A percentile compares a stretch with the other conserved stretches of the same genome.
Conservation (phyloP, 768 basidiomycete genomes). For the Imleria badia region DNA sequence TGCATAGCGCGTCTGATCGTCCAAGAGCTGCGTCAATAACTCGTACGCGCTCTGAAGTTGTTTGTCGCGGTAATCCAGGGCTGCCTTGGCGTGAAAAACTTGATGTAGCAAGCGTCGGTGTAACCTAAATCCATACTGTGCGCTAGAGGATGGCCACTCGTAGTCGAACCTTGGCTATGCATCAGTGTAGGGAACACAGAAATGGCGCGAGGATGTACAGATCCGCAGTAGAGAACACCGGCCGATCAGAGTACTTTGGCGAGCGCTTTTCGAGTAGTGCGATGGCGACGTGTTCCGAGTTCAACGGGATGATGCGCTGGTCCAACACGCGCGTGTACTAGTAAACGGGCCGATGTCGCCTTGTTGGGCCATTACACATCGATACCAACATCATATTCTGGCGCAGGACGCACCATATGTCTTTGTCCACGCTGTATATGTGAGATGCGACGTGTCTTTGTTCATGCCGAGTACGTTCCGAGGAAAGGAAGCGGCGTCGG, state of each 20-base stretch:
- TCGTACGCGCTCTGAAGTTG: constrained; percentile 17
- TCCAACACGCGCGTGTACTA: constrained; percentile 37
- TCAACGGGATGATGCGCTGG: constrained; percentile 50
- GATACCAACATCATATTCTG: neutral
- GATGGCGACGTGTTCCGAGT: constrained; percentile 43
- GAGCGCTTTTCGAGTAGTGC: constrained; percentile 55
- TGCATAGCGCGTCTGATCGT: constrained; percentile 4
- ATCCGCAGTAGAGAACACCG: neutral
- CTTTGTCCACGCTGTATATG: constrained; percentile 22
- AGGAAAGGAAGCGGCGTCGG: constrained; percentile 15
- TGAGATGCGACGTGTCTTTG: constrained; percentile 6
- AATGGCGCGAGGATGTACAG: constrained; percentile 1
- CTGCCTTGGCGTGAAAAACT: constrained; percentile 12
- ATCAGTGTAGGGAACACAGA: neutral
- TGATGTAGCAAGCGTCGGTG: constrained; percentile 24
- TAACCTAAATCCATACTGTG: constrained; percentile 26
- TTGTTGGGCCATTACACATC: neutral
- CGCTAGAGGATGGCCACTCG: constrained; percentile 10
- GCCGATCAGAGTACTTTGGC: constrained; percentile 44
- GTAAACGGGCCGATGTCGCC: constrained; percentile 11
- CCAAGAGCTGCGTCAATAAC: constrained; percentile 5
- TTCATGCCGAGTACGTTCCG: constrained; percentile 12
- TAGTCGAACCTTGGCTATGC: constrained; percentile 16
- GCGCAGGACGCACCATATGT: constrained; percentile 10
- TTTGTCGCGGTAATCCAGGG: constrained; percentile 10